Percentiles rank a stretch among this genome's conserved stretches.
Evolutionary conservation across 495 filamentous ascomycete species (phyloP).

Genomic region (Trichoderma erinaceum): DNA sequence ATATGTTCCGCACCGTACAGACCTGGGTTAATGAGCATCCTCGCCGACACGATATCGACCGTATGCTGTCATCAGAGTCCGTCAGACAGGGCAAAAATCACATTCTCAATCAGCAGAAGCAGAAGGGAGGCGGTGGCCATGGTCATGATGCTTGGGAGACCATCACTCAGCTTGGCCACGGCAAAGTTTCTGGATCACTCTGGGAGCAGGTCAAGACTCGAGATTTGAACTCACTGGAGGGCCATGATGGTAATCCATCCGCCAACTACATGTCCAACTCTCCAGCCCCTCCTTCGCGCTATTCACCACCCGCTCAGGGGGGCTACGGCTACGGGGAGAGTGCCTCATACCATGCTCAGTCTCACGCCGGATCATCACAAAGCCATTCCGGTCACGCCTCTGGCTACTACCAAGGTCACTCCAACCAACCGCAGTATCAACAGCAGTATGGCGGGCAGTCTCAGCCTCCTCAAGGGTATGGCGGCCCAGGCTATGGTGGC

Average conservation of each 20-base stretch:
- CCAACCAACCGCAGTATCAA: background rate
- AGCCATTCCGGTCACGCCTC: background rate
- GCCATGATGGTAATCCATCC: conserved; percentile 18
- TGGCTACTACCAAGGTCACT: background rate
- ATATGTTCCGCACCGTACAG: conserved; percentile 80
- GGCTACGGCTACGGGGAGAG: conserved; percentile 19
- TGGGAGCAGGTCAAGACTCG: conserved; percentile 46
- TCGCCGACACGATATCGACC: conserved; percentile 60
- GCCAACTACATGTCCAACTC: conserved; percentile 20
- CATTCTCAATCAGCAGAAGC: conserved; percentile 23
- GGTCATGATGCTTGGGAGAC: conserved; percentile 16
- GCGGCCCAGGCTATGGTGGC: background rate
- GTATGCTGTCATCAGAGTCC: conserved; percentile 68
- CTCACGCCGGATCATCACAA: background rate
- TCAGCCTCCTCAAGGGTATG: background rate
- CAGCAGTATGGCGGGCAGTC: background rate
- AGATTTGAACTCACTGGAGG: conserved; percentile 34
- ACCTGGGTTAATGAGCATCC: conserved; percentile 64
- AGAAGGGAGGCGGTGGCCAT: conserved; percentile 30
- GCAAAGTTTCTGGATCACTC: conserved; percentile 42
- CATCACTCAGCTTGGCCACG: conserved; percentile 42
- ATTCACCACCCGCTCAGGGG: conserved; percentile 8
- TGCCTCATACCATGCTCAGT: background rate
- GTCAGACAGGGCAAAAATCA: conserved; percentile 78
- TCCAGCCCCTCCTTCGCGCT: conserved; percentile 9